phyloP scores from a whole-genome alignment of 2,329 filamentous ascomycete genomes.

The Aquanectria penicillioides region DNA sequence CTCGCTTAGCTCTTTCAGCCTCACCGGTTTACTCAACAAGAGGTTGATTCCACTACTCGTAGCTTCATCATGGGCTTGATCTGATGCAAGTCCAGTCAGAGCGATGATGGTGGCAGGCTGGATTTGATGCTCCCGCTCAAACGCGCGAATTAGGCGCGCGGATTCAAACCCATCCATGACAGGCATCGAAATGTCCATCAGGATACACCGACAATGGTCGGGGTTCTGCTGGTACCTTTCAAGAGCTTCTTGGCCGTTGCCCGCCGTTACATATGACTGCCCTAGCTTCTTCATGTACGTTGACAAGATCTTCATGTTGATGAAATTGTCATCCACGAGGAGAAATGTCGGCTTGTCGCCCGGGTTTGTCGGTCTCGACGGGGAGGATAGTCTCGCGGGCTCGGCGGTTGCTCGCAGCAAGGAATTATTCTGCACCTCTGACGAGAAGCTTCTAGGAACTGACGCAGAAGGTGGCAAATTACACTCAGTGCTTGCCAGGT shows the following conservation, averaged over 20 bases:
- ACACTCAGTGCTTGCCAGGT: not conserved
- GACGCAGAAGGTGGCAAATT: not conserved
- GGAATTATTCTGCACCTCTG: not conserved
- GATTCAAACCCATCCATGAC: constrained; percentile 63
- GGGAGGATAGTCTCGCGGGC: not conserved
- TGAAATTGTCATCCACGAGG: constrained; percentile 35
- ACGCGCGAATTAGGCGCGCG: constrained; percentile 58
- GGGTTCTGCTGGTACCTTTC: constrained; percentile 41
- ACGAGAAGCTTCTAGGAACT: not conserved
- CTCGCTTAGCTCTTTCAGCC: constrained; percentile 50
- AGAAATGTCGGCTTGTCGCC: constrained; percentile 24
- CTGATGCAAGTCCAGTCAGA: constrained; percentile 61
- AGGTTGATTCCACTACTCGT: constrained; percentile 62
- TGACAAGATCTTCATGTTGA: constrained; percentile 36
- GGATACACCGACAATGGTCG: constrained; percentile 42
- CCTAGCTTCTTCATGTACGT: constrained; percentile 48
- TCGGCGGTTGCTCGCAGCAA: not conserved
- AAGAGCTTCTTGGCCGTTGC: constrained; percentile 48
- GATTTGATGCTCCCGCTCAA: constrained; percentile 55
- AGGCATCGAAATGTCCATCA: constrained; percentile 67
- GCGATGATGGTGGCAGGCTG: constrained; percentile 59
- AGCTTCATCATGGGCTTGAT: constrained; percentile 61
- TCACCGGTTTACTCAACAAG: constrained; percentile 64
- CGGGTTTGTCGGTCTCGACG: not conserved
- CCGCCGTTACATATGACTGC: constrained; percentile 41